Percentiles rank a stretch among this genome's conserved stretches.
Evolutionary conservation across 495 filamentous ascomycete species (phyloP).

Genomic region (Trichoderma asperelloides): DNA sequence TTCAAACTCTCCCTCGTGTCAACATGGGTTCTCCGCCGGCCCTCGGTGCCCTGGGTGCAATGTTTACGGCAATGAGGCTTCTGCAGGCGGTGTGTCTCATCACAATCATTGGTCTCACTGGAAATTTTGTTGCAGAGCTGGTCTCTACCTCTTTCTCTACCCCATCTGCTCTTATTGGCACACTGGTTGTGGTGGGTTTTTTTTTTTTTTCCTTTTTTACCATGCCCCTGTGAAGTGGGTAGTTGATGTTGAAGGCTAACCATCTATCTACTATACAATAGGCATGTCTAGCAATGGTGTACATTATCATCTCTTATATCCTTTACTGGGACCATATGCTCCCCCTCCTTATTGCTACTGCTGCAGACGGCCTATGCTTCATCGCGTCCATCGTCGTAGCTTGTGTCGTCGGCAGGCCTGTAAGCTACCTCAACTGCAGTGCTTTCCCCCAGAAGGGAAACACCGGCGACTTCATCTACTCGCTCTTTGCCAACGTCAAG

Average conservation of each 20-base stretch:
- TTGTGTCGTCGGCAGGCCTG: slow-evolving; percentile 67
- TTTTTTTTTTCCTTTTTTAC: slow-evolving; percentile 10
- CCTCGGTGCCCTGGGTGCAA: slow-evolving; percentile 71
- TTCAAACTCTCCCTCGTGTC: slow-evolving; percentile 22
- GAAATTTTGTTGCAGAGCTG: slow-evolving; percentile 77
- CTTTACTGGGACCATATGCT: slow-evolving; percentile 70
- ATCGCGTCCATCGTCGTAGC: slow-evolving; percentile 64
- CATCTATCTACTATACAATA: slow-evolving; percentile 30
- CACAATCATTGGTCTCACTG: slow-evolving; percentile 67
- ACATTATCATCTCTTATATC: slow-evolving; percentile 63
- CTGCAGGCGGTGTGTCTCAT: slow-evolving; percentile 67
- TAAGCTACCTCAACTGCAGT: slow-evolving; percentile 68
- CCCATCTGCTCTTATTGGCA: slow-evolving; percentile 66
- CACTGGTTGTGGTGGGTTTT: slow-evolving; percentile 66
- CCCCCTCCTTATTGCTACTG: slow-evolving; percentile 57
- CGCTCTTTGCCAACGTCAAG: slow-evolving; percentile 10
- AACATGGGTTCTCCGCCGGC: slow-evolving; percentile 52
- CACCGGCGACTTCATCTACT: slow-evolving; percentile 11
- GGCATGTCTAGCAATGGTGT: slow-evolving; percentile 69
- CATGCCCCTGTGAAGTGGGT: neutral
- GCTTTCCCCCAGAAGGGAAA: slow-evolving; percentile 25
- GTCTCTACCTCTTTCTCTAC: slow-evolving; percentile 52
- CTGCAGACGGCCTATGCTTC: slow-evolving; percentile 57
- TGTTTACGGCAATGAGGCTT: slow-evolving; percentile 63
- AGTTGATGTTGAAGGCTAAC: slow-evolving; percentile 12